Conservation (phyloP, 345 rosid genomes). For the Euphorbia lathyris region DNA sequence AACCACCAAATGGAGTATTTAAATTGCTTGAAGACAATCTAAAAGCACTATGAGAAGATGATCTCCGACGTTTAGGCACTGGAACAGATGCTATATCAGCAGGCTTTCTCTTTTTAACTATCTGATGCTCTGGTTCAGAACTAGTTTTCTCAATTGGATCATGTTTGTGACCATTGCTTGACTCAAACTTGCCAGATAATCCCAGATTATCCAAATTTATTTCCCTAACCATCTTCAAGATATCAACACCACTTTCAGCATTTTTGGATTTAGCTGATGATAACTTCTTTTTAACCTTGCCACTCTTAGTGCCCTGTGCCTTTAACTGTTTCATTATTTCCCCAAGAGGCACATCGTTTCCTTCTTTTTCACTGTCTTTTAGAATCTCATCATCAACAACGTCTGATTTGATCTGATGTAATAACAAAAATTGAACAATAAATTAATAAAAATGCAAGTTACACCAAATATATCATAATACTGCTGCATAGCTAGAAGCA, state of each 20-base stretch:
- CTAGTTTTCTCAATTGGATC: conserved; percentile 40
- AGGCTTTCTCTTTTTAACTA: conserved; percentile 50
- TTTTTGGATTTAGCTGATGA: conserved; percentile 42
- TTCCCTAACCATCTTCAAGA: conserved; percentile 90
- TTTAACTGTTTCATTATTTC: conserved; percentile 68
- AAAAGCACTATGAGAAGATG: conserved; percentile 53
- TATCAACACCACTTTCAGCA: conserved; percentile 68
- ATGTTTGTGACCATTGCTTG: conserved; percentile 77
- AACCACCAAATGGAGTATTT: conserved; percentile 32
- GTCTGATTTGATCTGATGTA: conserved; percentile 49
- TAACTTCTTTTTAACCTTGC: conserved; percentile 49
- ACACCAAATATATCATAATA: conserved; percentile 9
- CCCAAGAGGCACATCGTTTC: conserved; percentile 72
- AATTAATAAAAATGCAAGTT: conserved; percentile 14
- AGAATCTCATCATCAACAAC: conserved; percentile 39
- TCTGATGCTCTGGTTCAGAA: conserved; percentile 40
- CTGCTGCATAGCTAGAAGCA: conserved; percentile 15
- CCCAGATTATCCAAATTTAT: conserved; percentile 69
- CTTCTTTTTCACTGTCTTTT: conserved; percentile 64
- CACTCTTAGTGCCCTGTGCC: conserved; percentile 60
- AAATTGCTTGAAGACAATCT: conserved; percentile 44
- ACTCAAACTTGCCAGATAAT: conserved; percentile 53
- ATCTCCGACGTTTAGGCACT: conserved; percentile 80
- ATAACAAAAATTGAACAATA: conserved; percentile 16
- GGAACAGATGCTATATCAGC: conserved; percentile 46